Percentiles rank a stretch among this genome's conserved stretches.
Conservation (phyloP, 768 basidiomycete species). For the Lentinula aciculospora region DNA sequence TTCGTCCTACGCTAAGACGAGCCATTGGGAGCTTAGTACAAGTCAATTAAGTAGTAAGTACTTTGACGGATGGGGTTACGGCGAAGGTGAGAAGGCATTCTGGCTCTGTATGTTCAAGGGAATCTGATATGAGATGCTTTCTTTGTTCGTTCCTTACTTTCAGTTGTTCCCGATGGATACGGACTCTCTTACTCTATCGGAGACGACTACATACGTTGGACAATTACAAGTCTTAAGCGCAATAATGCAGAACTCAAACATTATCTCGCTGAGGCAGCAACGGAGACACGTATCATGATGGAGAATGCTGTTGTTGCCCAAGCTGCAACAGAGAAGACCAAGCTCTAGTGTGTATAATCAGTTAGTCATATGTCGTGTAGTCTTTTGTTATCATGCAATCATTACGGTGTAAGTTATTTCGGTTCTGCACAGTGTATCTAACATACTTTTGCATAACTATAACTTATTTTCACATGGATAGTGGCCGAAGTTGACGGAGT, state of each 20-base stretch:
- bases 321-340: constrained; percentile 23
- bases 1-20: constrained; percentile 58
- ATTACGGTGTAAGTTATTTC: too few relatives aligned
- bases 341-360: constrained; percentile 22
- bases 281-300: constrained; percentile 71
- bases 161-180: constrained; percentile 89
- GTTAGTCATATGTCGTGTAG: too few relatives aligned
- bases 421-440: too few relatives aligned
- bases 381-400: too few relatives aligned
- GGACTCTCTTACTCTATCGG: constrained; percentile 90
- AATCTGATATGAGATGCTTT: not conserved
- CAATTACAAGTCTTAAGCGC: constrained; percentile 70
- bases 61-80: constrained; percentile 96
- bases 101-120: not conserved
- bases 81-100: constrained; percentile 58
- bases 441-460: too few relatives aligned
- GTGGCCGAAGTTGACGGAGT: constrained; percentile 7
- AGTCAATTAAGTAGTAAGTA: constrained; percentile 77
- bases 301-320: constrained; percentile 51
- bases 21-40: constrained; percentile 92
- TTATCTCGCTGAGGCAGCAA: constrained; percentile 76
- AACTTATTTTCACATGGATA: too few relatives aligned
- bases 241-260: constrained; percentile 52
- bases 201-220: constrained; percentile 82
- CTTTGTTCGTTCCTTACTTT: not conserved